These are phyloP conservation scores for Cercospora berteroae DNA, from an alignment of 2,329 filamentous ascomycete genomes.

Conservation along the genomic window DNA sequence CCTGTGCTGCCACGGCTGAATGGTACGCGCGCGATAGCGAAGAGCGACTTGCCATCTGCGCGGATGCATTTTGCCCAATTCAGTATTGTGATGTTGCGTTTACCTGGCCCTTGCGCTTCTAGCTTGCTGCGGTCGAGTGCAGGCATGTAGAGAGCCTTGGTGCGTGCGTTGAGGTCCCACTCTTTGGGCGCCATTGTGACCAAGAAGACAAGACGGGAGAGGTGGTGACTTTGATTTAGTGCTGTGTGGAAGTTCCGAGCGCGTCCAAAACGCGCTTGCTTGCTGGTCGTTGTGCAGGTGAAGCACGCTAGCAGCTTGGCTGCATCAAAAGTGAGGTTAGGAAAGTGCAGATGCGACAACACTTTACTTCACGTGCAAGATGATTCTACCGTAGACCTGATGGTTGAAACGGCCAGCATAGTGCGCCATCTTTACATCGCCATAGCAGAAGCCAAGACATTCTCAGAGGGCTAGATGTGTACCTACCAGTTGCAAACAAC, in stretches of 20 bases:
- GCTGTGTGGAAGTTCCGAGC: not conserved
- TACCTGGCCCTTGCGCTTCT: not conserved
- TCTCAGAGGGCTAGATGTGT: not conserved
- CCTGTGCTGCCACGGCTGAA: not conserved
- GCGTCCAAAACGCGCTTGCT: not conserved
- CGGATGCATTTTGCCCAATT: not conserved
- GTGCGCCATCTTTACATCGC: not conserved
- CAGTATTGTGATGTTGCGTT: not conserved
- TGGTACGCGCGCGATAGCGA: not conserved
- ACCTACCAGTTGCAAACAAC: not conserved
- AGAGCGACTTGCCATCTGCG: not conserved
- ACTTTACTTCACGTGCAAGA: not conserved
- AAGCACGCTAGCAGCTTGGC: not conserved
- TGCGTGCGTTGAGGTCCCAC: not conserved
- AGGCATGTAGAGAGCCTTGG: not conserved
- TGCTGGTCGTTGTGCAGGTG: not conserved
- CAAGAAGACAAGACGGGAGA: too few relatives aligned
- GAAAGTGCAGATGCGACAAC: not conserved
- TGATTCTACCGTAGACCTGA: not conserved
- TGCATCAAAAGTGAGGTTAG: not conserved
- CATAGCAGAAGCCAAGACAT: not conserved
- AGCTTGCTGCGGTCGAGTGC: not conserved
- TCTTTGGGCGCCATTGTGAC: not conserved
- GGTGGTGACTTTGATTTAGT: too few relatives aligned
- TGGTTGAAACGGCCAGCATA: not conserved